Conservation (phyloP, 2,329 filamentous ascomycete species). For the Pleomassaria siparia region DNA sequence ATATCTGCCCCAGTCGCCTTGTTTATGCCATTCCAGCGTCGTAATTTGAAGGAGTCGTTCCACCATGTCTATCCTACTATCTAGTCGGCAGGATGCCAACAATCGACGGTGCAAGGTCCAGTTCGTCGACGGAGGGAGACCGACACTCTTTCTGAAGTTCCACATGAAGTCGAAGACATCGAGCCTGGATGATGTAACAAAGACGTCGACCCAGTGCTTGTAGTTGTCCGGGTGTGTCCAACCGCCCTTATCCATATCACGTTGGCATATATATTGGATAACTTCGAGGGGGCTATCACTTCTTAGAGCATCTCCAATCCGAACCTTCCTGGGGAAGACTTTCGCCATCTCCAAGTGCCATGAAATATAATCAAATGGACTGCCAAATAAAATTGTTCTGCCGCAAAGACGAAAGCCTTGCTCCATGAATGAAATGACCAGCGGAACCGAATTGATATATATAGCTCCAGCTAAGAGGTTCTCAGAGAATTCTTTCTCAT, state of each 20-base stretch:
- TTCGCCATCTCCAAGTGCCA: neutral
- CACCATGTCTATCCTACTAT: neutral
- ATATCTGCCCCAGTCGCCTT: neutral
- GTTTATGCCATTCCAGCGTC: neutral
- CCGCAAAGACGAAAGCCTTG: neutral
- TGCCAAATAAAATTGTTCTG: neutral
- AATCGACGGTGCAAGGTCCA: neutral
- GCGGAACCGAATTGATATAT: neutral
- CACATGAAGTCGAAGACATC: neutral
- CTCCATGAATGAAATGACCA: neutral
- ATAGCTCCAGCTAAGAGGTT: neutral
- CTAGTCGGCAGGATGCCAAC: neutral
- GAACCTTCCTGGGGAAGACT: neutral
- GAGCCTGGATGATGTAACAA: neutral
- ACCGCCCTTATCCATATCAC: neutral
- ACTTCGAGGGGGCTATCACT: no score
- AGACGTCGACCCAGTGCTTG: neutral
- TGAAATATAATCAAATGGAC: neutral
- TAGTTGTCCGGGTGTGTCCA: neutral
- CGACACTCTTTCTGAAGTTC: neutral
- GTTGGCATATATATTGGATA: neutral
- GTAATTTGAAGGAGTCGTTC: neutral
- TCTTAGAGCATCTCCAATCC: no score
- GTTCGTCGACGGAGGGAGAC: neutral
- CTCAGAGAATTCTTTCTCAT: neutral